Evolutionary conservation across 1,284 basidiomycete species (phyloP).

Genomic region (Mycosarcoma maydis): DNA sequence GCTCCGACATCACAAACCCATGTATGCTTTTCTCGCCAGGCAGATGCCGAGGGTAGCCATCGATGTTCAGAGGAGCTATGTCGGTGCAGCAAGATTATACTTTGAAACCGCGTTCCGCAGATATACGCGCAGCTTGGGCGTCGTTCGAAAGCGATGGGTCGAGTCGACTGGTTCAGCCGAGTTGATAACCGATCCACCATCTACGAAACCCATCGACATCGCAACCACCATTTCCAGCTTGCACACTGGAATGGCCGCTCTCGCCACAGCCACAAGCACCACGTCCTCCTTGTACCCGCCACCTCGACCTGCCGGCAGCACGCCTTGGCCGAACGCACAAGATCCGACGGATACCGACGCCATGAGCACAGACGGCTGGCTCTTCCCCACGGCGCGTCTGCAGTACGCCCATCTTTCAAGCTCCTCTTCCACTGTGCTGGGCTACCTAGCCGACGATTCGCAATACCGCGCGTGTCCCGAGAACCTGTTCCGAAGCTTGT

Average conservation of each 20-base stretch:
- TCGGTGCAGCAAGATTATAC: conserved; percentile 84
- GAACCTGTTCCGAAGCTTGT: conserved; percentile 58
- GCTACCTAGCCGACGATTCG: conserved; percentile 61
- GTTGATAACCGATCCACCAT: conserved; percentile 14
- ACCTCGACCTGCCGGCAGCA: not conserved
- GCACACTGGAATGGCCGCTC: conserved; percentile 12
- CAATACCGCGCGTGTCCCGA: conserved; percentile 51
- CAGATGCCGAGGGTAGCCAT: conserved; percentile 83
- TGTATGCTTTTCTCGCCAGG: conserved; percentile 86
- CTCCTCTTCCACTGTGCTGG: conserved; percentile 49
- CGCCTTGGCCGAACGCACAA: not conserved
- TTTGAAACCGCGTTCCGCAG: conserved; percentile 95
- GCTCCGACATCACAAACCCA: conserved; percentile 74
- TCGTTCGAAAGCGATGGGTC: conserved; percentile 40
- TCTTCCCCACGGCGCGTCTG: conserved; percentile 34
- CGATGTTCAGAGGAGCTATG: conserved; percentile 89
- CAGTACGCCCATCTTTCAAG: conserved; percentile 44
- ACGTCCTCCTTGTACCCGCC: not conserved
- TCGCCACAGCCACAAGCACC: not conserved
- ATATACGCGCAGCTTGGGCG: conserved; percentile 75
- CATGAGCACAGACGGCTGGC: conserved; percentile 31
- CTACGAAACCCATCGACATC: not conserved
- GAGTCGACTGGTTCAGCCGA: conserved; percentile 8
- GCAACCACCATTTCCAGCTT: not conserved
- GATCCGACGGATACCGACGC: conserved; percentile 6